A percentile compares a stretch with the other conserved stretches of the same genome.
These are phyloP conservation scores for Chaetomium tenue DNA, from an alignment of 495 filamentous ascomycete genomes.

Conservation along the genomic window DNA sequence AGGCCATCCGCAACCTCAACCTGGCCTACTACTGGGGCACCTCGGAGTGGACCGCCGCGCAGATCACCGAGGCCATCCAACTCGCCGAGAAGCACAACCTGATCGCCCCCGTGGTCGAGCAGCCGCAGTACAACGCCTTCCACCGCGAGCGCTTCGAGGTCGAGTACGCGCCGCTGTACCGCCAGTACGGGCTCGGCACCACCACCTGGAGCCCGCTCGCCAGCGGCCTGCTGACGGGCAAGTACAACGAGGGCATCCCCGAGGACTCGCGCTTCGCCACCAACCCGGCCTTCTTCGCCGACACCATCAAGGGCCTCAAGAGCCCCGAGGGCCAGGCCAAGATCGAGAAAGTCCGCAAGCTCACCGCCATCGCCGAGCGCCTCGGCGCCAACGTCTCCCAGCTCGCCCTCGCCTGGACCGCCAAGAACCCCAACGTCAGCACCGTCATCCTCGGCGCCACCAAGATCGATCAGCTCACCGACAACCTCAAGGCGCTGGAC, in stretches of 20 bases:
- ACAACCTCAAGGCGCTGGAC: slow-evolving; percentile 64
- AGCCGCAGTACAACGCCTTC: slow-evolving; percentile 82
- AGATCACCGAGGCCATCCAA: slow-evolving; percentile 74
- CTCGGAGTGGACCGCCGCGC: slow-evolving; percentile 78
- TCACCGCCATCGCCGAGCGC: slow-evolving; percentile 62
- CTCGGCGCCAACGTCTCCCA: slow-evolving; percentile 58
- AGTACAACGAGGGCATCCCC: slow-evolving; percentile 71
- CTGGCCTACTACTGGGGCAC: slow-evolving; percentile 86
- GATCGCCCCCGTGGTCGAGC: slow-evolving; percentile 80
- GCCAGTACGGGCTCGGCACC: slow-evolving; percentile 63
- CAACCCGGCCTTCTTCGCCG: slow-evolving; percentile 44
- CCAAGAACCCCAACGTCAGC: slow-evolving; percentile 73
- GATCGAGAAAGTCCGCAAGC: slow-evolving; percentile 50
- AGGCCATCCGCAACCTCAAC: slow-evolving; percentile 72
- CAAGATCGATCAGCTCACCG: slow-evolving; percentile 64
- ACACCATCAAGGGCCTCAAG: slow-evolving; percentile 40
- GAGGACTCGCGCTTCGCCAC: slow-evolving; percentile 55
- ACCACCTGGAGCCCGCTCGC: slow-evolving; percentile 72
- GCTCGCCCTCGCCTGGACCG: slow-evolving; percentile 69
- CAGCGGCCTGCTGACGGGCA: slow-evolving; percentile 69
- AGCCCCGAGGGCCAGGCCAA: slow-evolving; percentile 34
- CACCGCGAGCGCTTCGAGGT: slow-evolving; percentile 70
- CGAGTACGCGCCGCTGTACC: slow-evolving; percentile 65
- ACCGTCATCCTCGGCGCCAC: slow-evolving; percentile 73
- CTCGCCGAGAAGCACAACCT: slow-evolving; percentile 70